Evolutionary conservation across 208 protist species (phyloP).

Genomic region (Crithidia fasciculata): DNA sequence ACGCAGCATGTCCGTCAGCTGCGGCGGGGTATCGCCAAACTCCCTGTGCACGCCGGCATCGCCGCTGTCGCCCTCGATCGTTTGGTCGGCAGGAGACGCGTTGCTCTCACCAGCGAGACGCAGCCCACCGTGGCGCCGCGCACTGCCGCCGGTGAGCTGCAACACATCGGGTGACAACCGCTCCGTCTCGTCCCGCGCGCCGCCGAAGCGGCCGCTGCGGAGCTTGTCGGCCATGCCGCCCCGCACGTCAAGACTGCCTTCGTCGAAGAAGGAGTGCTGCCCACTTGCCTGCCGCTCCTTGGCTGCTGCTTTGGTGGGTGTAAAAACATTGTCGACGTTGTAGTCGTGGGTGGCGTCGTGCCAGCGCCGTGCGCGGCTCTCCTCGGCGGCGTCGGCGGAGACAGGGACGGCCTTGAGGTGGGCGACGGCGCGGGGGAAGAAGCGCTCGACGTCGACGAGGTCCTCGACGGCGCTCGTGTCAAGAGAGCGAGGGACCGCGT

Average conservation of each 20-base stretch:
- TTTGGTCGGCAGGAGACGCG: slow-evolving; percentile 70
- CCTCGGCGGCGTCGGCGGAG: slow-evolving; percentile 35
- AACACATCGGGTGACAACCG: slow-evolving; percentile 73
- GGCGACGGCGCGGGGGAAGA: slow-evolving; percentile 71
- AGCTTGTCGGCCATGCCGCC: slow-evolving; percentile 33
- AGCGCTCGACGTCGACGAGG: slow-evolving; percentile 66
- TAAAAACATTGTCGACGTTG: slow-evolving; percentile 62
- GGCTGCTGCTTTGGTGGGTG: slow-evolving; percentile 11
- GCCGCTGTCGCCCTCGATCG: slow-evolving; percentile 58
- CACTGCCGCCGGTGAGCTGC: slow-evolving; percentile 66
- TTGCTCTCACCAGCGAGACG: slow-evolving; percentile 64
- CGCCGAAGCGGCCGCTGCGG: slow-evolving; percentile 14
- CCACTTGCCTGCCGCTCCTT: slow-evolving; percentile 28
- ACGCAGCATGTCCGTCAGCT: slow-evolving; percentile 90
- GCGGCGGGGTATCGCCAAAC: slow-evolving; percentile 84
- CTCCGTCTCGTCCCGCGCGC: slow-evolving; percentile 25
- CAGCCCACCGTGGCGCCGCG: slow-evolving; percentile 52
- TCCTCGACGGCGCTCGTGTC: slow-evolving; percentile 53
- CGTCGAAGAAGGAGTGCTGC: slow-evolving; percentile 73
- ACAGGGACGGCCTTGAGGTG: slow-evolving; percentile 57
- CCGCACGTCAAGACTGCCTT: slow-evolving; percentile 80
- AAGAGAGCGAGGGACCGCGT: slow-evolving; percentile 42
- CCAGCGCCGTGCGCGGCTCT: slow-evolving; percentile 45
- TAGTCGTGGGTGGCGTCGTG: slow-evolving; percentile 55
- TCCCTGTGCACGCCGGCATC: slow-evolving; percentile 28